Percentiles rank a stretch among this genome's conserved stretches.
These are phyloP conservation scores for Hypomyces rosellus DNA, from an alignment of 2,329 filamentous ascomycete genomes.

Conservation along the genomic window DNA sequence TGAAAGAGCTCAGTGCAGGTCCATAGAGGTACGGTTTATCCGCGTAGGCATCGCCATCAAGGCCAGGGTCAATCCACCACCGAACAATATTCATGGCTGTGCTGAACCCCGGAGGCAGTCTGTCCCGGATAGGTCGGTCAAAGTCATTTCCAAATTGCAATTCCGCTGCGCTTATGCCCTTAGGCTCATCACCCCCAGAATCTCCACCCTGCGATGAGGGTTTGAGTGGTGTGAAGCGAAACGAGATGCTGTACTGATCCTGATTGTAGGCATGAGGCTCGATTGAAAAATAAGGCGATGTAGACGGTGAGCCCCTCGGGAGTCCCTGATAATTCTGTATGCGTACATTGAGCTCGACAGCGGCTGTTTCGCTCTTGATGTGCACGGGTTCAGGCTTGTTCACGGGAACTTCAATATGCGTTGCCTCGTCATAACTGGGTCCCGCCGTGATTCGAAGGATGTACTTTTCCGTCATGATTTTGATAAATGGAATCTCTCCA, in stretches of 20 bases:
- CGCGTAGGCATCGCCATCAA: constrained; percentile 85
- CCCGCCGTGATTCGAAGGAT: constrained; percentile 78
- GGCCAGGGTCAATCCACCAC: constrained; percentile 84
- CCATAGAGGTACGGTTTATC: constrained; percentile 85
- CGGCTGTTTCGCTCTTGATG: constrained; percentile 58
- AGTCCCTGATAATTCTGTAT: constrained; percentile 64
- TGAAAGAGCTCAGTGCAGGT: constrained; percentile 72
- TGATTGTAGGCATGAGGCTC: constrained; percentile 57
- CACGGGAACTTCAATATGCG: constrained; percentile 69
- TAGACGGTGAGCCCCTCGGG: constrained; percentile 60
- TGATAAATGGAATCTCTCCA: not conserved
- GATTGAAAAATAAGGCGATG: constrained; percentile 70
- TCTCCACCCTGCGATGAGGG: constrained; percentile 15
- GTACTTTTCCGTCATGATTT: constrained; percentile 61
- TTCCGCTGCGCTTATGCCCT: constrained; percentile 60
- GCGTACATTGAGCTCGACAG: constrained; percentile 65
- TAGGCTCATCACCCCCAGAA: constrained; percentile 8
- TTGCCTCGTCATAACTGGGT: constrained; percentile 62
- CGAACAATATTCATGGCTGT: constrained; percentile 80
- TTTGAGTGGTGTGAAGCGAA: constrained; percentile 68
- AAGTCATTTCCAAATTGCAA: constrained; percentile 96
- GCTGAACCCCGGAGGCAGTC: constrained; percentile 78
- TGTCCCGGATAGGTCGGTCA: constrained; percentile 80
- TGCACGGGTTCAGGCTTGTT: constrained; percentile 59
- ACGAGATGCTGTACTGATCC: constrained; percentile 81